phyloP scores from a whole-genome alignment of 495 filamentous ascomycete genomes.

The Penicillium tannophilum region DNA sequence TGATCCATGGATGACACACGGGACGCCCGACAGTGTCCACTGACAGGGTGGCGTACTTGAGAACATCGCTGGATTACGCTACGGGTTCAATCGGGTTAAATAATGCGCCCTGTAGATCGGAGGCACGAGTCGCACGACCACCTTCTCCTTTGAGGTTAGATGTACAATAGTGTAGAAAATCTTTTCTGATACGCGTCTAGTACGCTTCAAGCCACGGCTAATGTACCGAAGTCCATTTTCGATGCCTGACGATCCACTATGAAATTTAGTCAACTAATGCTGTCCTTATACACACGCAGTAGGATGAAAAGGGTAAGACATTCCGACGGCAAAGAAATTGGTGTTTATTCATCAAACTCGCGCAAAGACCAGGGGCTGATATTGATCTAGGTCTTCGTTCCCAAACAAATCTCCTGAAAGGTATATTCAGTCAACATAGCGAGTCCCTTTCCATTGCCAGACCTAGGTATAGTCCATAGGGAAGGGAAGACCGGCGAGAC shows the following conservation, averaged over 20 bases:
- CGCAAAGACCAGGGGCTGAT: background rate
- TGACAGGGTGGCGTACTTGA: background rate
- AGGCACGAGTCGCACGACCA: background rate
- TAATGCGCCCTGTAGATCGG: background rate
- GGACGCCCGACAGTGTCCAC: background rate
- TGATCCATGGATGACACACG: background rate
- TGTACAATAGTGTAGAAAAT: background rate
- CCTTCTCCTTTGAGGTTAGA: conserved; percentile 4
- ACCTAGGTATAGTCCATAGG: background rate
- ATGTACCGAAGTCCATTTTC: background rate
- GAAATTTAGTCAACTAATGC: background rate
- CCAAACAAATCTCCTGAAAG: background rate
- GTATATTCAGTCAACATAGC: background rate
- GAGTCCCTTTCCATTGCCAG: background rate
- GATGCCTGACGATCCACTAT: background rate
- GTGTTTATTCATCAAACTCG: background rate
- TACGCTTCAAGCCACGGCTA: background rate
- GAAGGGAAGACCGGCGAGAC: background rate
- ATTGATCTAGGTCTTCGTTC: background rate
- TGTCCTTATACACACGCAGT: background rate
- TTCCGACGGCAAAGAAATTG: background rate
- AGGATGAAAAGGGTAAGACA: background rate
- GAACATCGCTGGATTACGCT: background rate
- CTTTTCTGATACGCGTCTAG: background rate
- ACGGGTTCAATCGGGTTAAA: conserved; percentile 1